phyloP scores from a whole-genome alignment of 2,329 filamentous ascomycete species.

The Fusarium albosuccineum region DNA sequence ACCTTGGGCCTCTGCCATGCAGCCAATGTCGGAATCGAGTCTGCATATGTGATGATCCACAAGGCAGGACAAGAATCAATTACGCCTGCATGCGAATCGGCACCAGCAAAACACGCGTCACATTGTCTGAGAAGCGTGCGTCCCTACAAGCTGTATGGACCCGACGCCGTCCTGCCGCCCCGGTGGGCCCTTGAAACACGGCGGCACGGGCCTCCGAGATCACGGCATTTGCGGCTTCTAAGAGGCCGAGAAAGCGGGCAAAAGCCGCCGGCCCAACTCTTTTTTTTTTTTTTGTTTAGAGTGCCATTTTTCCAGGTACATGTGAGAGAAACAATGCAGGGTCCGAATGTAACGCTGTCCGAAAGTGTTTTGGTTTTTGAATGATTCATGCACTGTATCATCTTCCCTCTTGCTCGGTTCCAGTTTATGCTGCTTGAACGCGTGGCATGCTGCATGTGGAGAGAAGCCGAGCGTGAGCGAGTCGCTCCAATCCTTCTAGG shows the following conservation, averaged over 20 bases:
- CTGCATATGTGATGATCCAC: conserved; percentile 1
- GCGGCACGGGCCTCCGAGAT: conserved; percentile 22
- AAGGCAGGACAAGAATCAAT: background rate
- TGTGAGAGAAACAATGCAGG: conserved; percentile 12
- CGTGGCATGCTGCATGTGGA: conserved; percentile 36
- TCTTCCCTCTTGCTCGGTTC: background rate
- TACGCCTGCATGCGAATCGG: background rate
- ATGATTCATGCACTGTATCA: conserved; percentile 35
- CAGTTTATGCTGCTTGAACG: conserved; percentile 26
- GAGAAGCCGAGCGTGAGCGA: background rate
- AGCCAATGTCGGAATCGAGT: background rate
- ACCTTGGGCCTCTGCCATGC: no score
- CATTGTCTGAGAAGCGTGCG: conserved; percentile 2
- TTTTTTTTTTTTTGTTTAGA: no score
- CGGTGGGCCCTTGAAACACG: conserved; percentile 34
- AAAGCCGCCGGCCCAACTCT: background rate
- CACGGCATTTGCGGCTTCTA: conserved; percentile 12
- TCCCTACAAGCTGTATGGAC: background rate
- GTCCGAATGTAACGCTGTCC: conserved; percentile 7
- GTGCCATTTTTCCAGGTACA: background rate
- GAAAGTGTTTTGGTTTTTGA: background rate
- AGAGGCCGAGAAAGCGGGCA: conserved; percentile 4
- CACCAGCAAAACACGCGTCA: background rate
- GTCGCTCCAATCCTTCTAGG: background rate
- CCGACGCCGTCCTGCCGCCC: conserved; percentile 16